Evolutionary conservation across 176 grass and related monocot genomes (phyloP).

Genomic region (Lolium rigidum): DNA sequence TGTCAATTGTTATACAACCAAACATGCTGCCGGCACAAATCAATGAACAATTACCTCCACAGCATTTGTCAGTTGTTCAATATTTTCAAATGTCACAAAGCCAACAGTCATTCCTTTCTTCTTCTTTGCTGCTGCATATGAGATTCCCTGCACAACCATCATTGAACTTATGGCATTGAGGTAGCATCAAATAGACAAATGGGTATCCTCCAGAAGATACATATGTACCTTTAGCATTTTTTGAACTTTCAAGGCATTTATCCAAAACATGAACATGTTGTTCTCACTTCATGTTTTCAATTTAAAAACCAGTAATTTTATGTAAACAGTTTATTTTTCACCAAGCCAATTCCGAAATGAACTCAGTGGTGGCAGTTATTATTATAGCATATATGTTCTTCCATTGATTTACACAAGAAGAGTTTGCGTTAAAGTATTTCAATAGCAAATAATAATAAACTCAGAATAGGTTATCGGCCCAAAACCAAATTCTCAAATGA

Average conservation of each 20-base stretch:
- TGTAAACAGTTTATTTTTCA: not conserved
- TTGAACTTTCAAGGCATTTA: not conserved
- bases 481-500: not conserved
- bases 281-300: not conserved
- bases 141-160: slow-evolving; percentile 65
- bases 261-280: not conserved
- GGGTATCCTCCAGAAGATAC: not conserved
- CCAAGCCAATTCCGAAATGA: not conserved
- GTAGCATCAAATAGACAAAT: slow-evolving; percentile 6
- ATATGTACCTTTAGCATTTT: not conserved
- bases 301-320: not conserved
- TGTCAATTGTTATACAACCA: not conserved
- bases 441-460: not conserved
- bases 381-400: not conserved
- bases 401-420: not conserved
- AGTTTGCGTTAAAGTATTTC: not conserved
- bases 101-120: slow-evolving; percentile 96
- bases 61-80: slow-evolving; percentile 65
- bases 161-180: slow-evolving; percentile 3
- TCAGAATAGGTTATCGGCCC: not conserved
- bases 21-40: not conserved
- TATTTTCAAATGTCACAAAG: slow-evolving; percentile 80
- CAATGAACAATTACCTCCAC: slow-evolving; percentile 63
- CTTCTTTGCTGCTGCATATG: slow-evolving; percentile 71
- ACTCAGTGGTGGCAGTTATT: not conserved